Percentiles rank a stretch among this genome's conserved stretches.
phyloP scores from a whole-genome alignment of 108 stramenopile species.

The Fistulifera pelliculosa region DNA sequence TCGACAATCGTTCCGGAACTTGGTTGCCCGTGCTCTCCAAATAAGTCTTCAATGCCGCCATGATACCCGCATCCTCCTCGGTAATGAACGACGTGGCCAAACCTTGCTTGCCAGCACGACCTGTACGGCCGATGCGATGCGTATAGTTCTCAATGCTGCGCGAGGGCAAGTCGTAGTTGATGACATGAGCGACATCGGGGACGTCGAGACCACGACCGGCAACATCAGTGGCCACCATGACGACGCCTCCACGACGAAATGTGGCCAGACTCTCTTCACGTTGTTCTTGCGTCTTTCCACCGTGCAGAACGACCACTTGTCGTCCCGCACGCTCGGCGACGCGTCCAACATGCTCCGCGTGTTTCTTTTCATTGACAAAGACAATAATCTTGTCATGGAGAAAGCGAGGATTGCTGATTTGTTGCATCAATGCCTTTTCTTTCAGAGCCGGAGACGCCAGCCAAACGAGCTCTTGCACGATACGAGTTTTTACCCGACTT shows the following conservation, averaged over 20 bases:
- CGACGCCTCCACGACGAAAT: slow-evolving; percentile 73
- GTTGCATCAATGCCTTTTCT: slow-evolving; percentile 60
- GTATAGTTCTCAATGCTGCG: slow-evolving; percentile 92
- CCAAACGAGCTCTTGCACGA: slow-evolving; percentile 81
- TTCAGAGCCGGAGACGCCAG: slow-evolving; percentile 75
- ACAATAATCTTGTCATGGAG: slow-evolving; percentile 84
- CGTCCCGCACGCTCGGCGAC: slow-evolving; percentile 67
- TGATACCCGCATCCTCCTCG: slow-evolving; percentile 86
- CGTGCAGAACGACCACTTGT: slow-evolving; percentile 84
- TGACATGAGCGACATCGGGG: slow-evolving; percentile 89
- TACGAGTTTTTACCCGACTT: slow-evolving; percentile 92
- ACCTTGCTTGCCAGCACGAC: slow-evolving; percentile 94
- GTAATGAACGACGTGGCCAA: slow-evolving; percentile 91
- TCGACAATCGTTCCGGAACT: slow-evolving; percentile 68
- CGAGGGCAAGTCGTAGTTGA: slow-evolving; percentile 94
- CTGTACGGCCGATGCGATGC: slow-evolving; percentile 97
- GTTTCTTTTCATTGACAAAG: slow-evolving; percentile 96
- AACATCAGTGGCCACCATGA: slow-evolving; percentile 93
- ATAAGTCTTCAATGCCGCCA: slow-evolving; percentile 74
- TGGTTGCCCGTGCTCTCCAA: slow-evolving; percentile 66
- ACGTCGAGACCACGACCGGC: slow-evolving; percentile 97
- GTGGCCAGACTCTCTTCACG: slow-evolving; percentile 87
- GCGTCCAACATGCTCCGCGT: slow-evolving; percentile 72
- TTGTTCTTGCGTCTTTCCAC: slow-evolving; percentile 95
- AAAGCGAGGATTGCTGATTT: slow-evolving; percentile 18